Base-by-base conservation (phyloP, 1,139 yeast species). In the Kodamaea alishanica region DNA sequence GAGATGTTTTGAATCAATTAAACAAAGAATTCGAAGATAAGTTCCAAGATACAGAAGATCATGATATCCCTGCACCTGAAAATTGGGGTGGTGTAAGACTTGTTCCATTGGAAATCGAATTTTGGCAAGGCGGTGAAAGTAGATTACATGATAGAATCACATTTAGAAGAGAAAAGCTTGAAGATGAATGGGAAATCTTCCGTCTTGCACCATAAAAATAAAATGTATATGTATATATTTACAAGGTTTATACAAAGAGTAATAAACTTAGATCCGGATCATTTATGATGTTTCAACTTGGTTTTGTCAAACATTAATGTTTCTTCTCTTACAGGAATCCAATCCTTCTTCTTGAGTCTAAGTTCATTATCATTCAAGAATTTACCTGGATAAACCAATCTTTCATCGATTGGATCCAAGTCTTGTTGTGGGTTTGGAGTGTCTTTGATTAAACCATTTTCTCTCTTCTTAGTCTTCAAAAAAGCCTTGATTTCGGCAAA, bases 21-120 rank as follows among this genome's bases (percentile, higher is more conserved):
- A 75, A 74, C 36, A 57, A 65, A n/a, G 56, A 67, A 28, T 73
- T 70, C 44, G 79, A 74, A 42, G 65, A 73, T 35, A 73, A 79
- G 56, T 89, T 86, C 51, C 75, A 78, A 45, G 81, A 73, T 35
- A 63, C 66, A 29, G 50, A 51, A 8, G 79, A 73, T 43, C 81
- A 79, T 10, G 78, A 77, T 36, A 79, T 92, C 38, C 94, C 95
- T 24, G 85, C 96, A 51, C 98, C 98, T 12, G 89, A 86, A 26
- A 81, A 71, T 58, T 92, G 98, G 98, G 98, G 98, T 36, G 98
- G 98, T 1, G 61, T 92, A 39, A 73, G 96, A 54, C 74, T 92
- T 25, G 80, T 84, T 33, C 98, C 99, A 2, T 66, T 86, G 39
- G 96, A 88, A 56, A 77, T 92, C 50, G 98, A 92, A 64, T 92